These are phyloP conservation scores for Pleurotus cornucopiae DNA, from an alignment of 768 basidiomycete genomes.

Conservation along the genomic window DNA sequence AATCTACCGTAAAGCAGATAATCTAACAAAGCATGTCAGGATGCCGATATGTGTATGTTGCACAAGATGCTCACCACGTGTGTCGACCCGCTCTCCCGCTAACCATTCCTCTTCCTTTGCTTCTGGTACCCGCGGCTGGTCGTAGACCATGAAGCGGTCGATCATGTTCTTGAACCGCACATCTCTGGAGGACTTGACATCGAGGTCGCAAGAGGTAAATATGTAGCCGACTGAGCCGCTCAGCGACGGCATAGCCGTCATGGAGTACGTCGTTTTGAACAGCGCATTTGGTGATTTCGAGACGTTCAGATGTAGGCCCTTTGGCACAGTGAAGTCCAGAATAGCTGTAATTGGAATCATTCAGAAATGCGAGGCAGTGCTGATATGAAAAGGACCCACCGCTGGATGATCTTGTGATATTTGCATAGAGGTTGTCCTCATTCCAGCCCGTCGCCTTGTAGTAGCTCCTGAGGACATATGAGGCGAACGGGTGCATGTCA, in stretches of 20 bases:
- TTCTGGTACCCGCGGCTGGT: slow-evolving; percentile 77
- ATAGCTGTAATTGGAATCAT: slow-evolving; percentile 49
- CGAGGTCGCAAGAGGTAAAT: slow-evolving; percentile 82
- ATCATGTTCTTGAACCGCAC: slow-evolving; percentile 86
- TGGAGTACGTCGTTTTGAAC: slow-evolving; percentile 88
- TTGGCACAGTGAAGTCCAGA: slow-evolving; percentile 87
- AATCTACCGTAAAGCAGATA: slow-evolving; percentile 91
- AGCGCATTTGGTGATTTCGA: slow-evolving; percentile 87
- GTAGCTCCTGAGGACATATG: slow-evolving; percentile 85
- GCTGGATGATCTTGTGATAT: slow-evolving; percentile 84
- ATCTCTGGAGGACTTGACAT: slow-evolving; percentile 62
- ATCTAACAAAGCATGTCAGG: slow-evolving; percentile 43
- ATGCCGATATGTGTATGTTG: slow-evolving; percentile 11
- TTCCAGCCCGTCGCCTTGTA: slow-evolving; percentile 96
- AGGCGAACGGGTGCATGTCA: slow-evolving; percentile 79
- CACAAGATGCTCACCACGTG: slow-evolving; percentile 51
- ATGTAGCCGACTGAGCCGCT: slow-evolving; percentile 93
- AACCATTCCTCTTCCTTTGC: slow-evolving; percentile 77
- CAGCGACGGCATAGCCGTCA: slow-evolving; percentile 89
- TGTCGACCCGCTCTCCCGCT: slow-evolving; percentile 73
- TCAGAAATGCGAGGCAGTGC: slow-evolving; percentile 1
- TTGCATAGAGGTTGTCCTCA: slow-evolving; percentile 90
- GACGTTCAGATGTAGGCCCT: slow-evolving; percentile 72
- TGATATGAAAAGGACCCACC: slow-evolving; percentile 42
- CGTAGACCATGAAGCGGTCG: slow-evolving; percentile 82